Base-by-base conservation (phyloP, 306 rosid species). In the Alnus rubra region DNA sequence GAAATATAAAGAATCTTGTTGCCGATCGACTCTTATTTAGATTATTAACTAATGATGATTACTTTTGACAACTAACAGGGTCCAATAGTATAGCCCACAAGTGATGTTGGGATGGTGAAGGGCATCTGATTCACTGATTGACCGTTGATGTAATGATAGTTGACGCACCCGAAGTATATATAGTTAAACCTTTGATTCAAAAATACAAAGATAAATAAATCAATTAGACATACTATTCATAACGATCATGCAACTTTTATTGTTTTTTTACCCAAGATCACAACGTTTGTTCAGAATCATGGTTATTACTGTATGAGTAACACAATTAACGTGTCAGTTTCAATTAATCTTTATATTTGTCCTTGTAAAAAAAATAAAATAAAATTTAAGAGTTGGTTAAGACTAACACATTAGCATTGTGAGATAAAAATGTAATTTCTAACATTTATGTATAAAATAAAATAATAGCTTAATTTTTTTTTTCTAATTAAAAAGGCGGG, bases 41-140 rank as follows among this genome's bases (percentile, higher is more conserved):
- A 70, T 71, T 75, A 71, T 54, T 62, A 79, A 76, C 56, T 37
- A 60, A 52, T 78, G 68, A 83, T 83, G 75, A 75, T 79, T 55
- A 42, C 79, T n/a, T 78, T 78, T 74, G 86, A 74, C 81, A 69
- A 71, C 72, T 33, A 63, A 13, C 39, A 31, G 76, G n/a, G 60
- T 23, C 54, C 45, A 50, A 74, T 68, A 69, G 76, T 68, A 39
- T 15, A 18, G 39, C 73, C 53, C 76, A 42, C 78, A 14, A 80
- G 69, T 33, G 78, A 63, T 79, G 74, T 76, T 81, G 79, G 85
- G 56, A 44, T 60, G 5, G 63, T 79, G 78, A 67, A 48, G 52
- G 33, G 60, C 76, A 79, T 70, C 65, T 39, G 69, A 72, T 51
- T 33, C 28, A 23, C 28, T 23, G 28, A 23, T 23, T 80, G 82